Evolutionary conservation across 306 rosid species (phyloP).

Genomic region (Rubus idaeus): DNA sequence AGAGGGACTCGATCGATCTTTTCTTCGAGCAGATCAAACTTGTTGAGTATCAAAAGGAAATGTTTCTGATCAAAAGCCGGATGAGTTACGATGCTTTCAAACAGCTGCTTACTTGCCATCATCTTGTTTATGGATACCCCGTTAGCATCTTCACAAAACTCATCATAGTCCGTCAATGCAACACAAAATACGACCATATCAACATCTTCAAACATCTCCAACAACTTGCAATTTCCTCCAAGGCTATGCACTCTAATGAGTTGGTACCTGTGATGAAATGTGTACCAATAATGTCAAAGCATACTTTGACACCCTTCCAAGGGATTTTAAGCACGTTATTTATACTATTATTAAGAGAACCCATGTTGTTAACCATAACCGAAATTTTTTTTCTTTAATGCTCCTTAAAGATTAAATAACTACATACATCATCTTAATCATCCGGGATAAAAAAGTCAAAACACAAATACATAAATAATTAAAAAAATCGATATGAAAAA

Average conservation of each 20-base stretch:
- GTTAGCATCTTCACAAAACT: slow-evolving; percentile 36
- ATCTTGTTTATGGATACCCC: slow-evolving; percentile 61
- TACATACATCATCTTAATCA: too few relatives aligned
- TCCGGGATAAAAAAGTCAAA: too few relatives aligned
- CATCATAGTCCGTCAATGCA: slow-evolving; percentile 64
- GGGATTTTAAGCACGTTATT: background rate
- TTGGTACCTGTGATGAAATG: slow-evolving; percentile 45
- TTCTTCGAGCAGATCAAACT: slow-evolving; percentile 63
- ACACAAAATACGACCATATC: slow-evolving; percentile 56
- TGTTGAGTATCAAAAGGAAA: slow-evolving; percentile 63
- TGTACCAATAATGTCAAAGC: background rate
- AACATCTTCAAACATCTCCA: slow-evolving; percentile 67
- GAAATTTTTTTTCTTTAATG: too few relatives aligned
- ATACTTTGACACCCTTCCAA: background rate
- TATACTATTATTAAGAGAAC: too few relatives aligned
- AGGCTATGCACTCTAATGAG: slow-evolving; percentile 68
- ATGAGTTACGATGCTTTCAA: slow-evolving; percentile 53
- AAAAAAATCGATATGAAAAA: too few relatives aligned
- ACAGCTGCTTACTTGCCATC: slow-evolving; percentile 60
- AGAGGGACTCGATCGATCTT: slow-evolving; percentile 55
- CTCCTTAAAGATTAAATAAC: too few relatives aligned
- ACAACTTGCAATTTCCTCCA: slow-evolving; percentile 66
- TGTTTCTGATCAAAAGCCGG: slow-evolving; percentile 42
- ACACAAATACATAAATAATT: too few relatives aligned
- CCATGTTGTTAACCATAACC: too few relatives aligned